phyloP scores from a whole-genome alignment of 306 rosid genomes.

The Rosa multiflora region DNA sequence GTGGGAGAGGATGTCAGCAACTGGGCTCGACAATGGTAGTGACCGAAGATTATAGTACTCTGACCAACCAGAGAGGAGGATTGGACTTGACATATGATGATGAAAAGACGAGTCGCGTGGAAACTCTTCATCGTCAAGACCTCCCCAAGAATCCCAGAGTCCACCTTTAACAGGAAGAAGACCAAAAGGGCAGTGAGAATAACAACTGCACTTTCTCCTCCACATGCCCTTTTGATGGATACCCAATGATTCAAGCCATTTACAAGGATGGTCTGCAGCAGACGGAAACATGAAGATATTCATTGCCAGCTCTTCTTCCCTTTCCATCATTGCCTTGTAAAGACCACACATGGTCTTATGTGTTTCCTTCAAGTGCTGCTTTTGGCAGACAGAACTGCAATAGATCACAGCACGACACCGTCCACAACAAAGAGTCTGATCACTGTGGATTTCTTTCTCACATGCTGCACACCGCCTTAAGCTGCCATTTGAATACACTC shows the following conservation, averaged over 20 bases:
- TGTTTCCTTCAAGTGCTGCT: constrained; percentile 55
- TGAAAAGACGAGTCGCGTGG: constrained; percentile 58
- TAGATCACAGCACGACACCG: constrained; percentile 51
- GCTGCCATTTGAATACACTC: constrained; percentile 31
- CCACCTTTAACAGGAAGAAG: constrained; percentile 62
- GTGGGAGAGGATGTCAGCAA: constrained; percentile 57
- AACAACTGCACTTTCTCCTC: constrained; percentile 62
- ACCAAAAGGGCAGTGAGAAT: constrained; percentile 56
- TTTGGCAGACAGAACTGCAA: constrained; percentile 58
- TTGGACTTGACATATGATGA: constrained; percentile 36
- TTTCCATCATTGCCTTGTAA: constrained; percentile 67
- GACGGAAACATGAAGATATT: constrained; percentile 52
- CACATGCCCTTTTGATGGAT: constrained; percentile 68
- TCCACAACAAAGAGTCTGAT: constrained; percentile 41
- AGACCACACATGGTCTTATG: constrained; percentile 54
- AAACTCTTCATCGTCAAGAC: constrained; percentile 48
- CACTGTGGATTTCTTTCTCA: constrained; percentile 32
- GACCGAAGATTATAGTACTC: constrained; percentile 66
- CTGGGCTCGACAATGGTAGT: constrained; percentile 52
- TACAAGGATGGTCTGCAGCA: constrained; percentile 61
- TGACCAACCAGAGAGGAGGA: constrained; percentile 62
- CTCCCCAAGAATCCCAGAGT: constrained; percentile 60
- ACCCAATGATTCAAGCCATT: constrained; percentile 61
- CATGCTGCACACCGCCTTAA: constrained; percentile 40
- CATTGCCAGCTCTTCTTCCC: constrained; percentile 66